These are phyloP conservation scores for Aspergillus homomorphus DNA, from an alignment of 495 filamentous ascomycete species.

Conservation along the genomic window DNA sequence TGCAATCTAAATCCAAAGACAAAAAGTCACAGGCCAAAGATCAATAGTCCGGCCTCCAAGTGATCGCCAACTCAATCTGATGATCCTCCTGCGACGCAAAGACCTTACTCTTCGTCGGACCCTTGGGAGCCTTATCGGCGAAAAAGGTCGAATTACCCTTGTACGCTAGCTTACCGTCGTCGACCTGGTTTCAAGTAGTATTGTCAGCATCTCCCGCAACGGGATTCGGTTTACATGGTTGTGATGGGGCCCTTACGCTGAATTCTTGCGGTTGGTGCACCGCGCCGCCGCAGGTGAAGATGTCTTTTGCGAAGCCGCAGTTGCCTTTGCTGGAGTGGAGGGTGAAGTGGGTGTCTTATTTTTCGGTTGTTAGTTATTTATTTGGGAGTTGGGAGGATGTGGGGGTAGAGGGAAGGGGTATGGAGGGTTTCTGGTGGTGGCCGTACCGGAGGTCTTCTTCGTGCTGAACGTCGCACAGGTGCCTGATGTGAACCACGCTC, in stretches of 20 bases:
- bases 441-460: conserved; percentile 42
- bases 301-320: conserved; percentile 48
- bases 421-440: too few relatives aligned
- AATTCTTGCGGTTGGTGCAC: conserved; percentile 44
- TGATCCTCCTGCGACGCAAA: conserved; percentile 36
- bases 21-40: too few relatives aligned
- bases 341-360: conserved; percentile 52
- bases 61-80: conserved; percentile 38
- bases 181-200: conserved; percentile 21
- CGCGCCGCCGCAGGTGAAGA: conserved; percentile 49
- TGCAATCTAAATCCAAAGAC: too few relatives aligned
- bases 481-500: conserved; percentile 66
- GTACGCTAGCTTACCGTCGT: conserved; percentile 48
- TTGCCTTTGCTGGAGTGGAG: conserved; percentile 57
- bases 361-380: background rate
- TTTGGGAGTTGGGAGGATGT: conserved; percentile 2
- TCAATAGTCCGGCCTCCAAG: conserved; percentile 25
- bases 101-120: conserved; percentile 38
- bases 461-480: conserved; percentile 69
- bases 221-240: background rate
- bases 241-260: conserved; percentile 33
- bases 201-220: background rate
- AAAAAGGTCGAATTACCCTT: conserved; percentile 52
- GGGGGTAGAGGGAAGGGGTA: background rate
- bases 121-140: conserved; percentile 55